Evolutionary conservation across 257 asterid genomes (phyloP), one percentile per base, ranked within the genome.

Genomic region (Cruciata laevipes): DNA sequence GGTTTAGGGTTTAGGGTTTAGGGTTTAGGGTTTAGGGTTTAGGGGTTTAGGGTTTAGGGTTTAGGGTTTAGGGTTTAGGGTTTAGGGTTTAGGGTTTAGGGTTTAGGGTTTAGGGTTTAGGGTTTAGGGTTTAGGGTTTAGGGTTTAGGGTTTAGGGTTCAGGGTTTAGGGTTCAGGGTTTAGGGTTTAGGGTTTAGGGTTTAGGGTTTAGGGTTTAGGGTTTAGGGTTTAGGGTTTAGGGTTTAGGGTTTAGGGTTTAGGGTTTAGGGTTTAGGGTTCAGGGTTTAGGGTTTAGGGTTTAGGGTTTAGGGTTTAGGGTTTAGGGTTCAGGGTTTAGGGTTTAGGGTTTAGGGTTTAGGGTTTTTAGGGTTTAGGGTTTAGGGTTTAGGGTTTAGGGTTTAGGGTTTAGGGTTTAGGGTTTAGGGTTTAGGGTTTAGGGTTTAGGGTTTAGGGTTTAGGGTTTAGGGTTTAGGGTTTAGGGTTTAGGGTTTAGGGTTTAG

Each of bases 21-120:
- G 31, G 72, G 72, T 60, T 73, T 73, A 24, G 33, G 72, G 76
- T 61, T 66, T 66, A 56, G 49, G 76, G 76, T 67, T 73, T 73
- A 37, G 23, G 71, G 76, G 55, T 47, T 47, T 47, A 47, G 55
- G 55, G 55, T 52, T 38, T 38, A 38, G 23, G 24, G 59, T n/a
- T 52, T 52, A 52, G 59, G 59, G 59, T 52, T 52, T 52, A 52
- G 24, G 59, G 4, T 52, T 52, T 2, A 9, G 24, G 59, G 4
- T 52, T 52, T 17, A 52, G 59, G 55, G 55, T 47, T 47, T 47
- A 47, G 55, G 55, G 55, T 47, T 47, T 47, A 47, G 55, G 55
- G 55, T 47, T 52, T 52, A 52, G 59, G 59, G 59, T 17, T 52
- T 52, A 21, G 59, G 24, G 20, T 52, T 47, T 47, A 47, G 55